A percentile compares a stretch with the other conserved stretches of the same genome.
phyloP scores from a whole-genome alignment of 2,329 filamentous ascomycete species.

The Fusarium devonianum region DNA sequence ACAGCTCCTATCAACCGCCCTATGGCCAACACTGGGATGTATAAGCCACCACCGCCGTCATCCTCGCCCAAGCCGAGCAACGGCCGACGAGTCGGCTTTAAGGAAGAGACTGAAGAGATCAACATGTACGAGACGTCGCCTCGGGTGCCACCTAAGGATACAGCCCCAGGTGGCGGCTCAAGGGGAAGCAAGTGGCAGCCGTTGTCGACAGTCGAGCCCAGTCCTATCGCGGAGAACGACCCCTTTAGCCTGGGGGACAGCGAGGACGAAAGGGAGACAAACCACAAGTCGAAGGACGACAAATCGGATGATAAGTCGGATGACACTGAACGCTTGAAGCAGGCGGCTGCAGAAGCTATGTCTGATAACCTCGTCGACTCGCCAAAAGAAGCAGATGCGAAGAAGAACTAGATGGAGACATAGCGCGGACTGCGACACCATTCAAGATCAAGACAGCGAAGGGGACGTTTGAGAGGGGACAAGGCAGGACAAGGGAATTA shows the following conservation, averaged over 20 bases:
- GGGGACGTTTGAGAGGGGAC: background rate
- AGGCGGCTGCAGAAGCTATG: conserved; percentile 69
- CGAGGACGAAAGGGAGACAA: conserved; percentile 81
- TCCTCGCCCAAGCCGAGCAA: conserved; percentile 58
- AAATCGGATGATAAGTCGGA: conserved; percentile 66
- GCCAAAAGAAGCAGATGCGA: conserved; percentile 45
- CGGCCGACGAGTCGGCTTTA: conserved; percentile 64
- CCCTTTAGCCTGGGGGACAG: conserved; percentile 96
- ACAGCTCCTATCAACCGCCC: conserved; percentile 61
- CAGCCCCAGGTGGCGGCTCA: conserved; percentile 52
- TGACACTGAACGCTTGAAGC: conserved; percentile 68
- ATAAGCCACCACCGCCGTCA: conserved; percentile 70
- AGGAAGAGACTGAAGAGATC: conserved; percentile 78
- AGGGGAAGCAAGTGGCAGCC: conserved; percentile 98
- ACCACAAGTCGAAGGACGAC: conserved; percentile 61
- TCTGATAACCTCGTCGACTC: conserved; percentile 59
- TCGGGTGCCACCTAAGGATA: conserved; percentile 61
- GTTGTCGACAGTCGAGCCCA: conserved; percentile 80
- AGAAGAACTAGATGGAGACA: conserved; percentile 44
- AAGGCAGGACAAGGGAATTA: conserved; percentile 5
- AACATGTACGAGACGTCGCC: conserved; percentile 74
- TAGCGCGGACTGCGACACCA: background rate
- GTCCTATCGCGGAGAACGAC: conserved; percentile 87
- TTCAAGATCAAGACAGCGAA: background rate
- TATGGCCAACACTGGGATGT: conserved; percentile 78